Evolutionary conservation across 768 basidiomycete genomes (phyloP), one percentile per base, ranked within the genome.

Genomic region (Termitomyces eurrhizus): DNA sequence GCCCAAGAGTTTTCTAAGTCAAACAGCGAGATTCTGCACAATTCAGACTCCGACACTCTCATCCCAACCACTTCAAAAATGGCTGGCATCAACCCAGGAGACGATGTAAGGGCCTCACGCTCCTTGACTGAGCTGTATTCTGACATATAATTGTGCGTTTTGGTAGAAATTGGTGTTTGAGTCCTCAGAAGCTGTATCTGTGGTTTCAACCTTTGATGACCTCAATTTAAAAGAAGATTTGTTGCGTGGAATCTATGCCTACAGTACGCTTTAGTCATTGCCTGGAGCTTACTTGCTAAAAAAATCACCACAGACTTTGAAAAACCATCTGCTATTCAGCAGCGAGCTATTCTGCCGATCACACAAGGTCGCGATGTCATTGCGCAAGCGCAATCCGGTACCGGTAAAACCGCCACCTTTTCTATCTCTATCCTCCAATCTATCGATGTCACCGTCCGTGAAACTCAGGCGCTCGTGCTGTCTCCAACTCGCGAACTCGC

Each of bases 401-500:
- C 96, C 41, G 96, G 96, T 83, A 99, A 98, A 92, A 99, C 96
- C 11, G 96, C 96, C 7, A 97, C 96, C 21, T 98, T 98, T 78
- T 95, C 95, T 66, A 97, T 99, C 73, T 92, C 95, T 66, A 93
- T 97, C 74, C 87, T 99, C 56, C 96, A 99, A 73, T 93, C 93
- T 64, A 97, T 99, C 85, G 96, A 99, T 74, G 87, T 92, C 46
- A 89, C 91, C 42, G 84, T 98, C 53, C 88, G 95, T 62, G 95
- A 97, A 77, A 95, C 94, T 3, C 96, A 98, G 75, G 96, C 94
- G 0, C 88, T 99, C 54, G 90, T 99, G 60, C 84, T 99, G 39
- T 97, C 96, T 7, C 96, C 96, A 4, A 99, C 96, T n/a, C 92
- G 96, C 65, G 96, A 99, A 78, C 83, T 98, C 59, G 96, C 96